Evolutionary conservation across 2,329 filamentous ascomycete species (phyloP).

Genomic region (Apiospora hydei): DNA sequence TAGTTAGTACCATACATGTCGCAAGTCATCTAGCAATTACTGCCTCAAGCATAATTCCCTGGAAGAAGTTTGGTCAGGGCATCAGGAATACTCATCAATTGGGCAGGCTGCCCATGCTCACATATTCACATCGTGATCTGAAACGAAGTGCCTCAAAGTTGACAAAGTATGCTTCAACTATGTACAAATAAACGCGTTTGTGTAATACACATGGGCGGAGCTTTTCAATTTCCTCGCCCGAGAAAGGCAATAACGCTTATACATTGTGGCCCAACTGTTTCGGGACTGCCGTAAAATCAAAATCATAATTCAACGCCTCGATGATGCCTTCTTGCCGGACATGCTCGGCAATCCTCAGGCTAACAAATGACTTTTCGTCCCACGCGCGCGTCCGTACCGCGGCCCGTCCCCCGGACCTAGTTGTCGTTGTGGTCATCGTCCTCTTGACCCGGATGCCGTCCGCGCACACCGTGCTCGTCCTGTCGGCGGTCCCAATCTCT

Average conservation of each 20-base stretch:
- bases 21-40: too few species aligned
- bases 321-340: constrained; percentile 16
- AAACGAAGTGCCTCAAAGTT: neutral
- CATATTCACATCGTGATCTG: neutral
- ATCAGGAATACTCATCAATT: neutral
- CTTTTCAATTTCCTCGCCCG: neutral
- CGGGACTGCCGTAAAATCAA: constrained; percentile 4
- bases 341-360: constrained; percentile 7
- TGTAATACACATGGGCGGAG: neutral
- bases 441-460: constrained; percentile 1
- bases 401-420: neutral
- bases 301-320: constrained; percentile 19
- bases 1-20: too few species aligned
- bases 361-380: constrained; percentile 10
- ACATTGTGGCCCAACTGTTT: neutral
- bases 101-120: neutral
- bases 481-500: neutral
- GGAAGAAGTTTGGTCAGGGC: neutral
- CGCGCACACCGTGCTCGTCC: neutral
- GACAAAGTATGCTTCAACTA: neutral
- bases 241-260: neutral
- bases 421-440: constrained; percentile 6
- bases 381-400: neutral
- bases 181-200: neutral
- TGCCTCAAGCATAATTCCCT: neutral